Conservation (phyloP, 495 filamentous ascomycete species). For the Daldinia childiae region DNA sequence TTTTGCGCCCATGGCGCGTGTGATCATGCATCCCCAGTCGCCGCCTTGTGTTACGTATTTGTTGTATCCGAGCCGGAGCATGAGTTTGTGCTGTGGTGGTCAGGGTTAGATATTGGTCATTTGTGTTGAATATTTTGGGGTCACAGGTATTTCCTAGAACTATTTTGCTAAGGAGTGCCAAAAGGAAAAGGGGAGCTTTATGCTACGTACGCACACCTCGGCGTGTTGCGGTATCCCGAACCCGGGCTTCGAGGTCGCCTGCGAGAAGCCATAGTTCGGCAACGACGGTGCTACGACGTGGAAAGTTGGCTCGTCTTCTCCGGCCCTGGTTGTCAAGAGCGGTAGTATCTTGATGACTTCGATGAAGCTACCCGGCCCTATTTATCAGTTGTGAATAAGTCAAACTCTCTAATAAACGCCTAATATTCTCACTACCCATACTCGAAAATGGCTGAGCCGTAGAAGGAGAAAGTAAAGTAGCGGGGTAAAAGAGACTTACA, state of each 20-base stretch:
- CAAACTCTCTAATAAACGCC: background rate
- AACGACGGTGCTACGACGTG: constrained; percentile 73
- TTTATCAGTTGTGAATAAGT: background rate
- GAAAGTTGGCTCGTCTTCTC: constrained; percentile 60
- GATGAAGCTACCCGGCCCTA: constrained; percentile 74
- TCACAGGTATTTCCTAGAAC: background rate
- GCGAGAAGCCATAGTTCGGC: constrained; percentile 72
- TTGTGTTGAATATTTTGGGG: background rate
- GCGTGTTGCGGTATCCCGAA: constrained; percentile 69
- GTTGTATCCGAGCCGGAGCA: constrained; percentile 61
- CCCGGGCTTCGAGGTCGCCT: constrained; percentile 56
- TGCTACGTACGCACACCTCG: constrained; percentile 49
- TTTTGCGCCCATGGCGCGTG: constrained; percentile 63
- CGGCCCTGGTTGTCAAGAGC: constrained; percentile 54
- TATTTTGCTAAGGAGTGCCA: background rate
- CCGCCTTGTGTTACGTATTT: constrained; percentile 74
- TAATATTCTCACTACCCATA: too few relatives aligned
- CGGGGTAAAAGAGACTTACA: constrained; percentile 56
- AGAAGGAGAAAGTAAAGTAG: background rate
- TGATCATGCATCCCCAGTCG: constrained; percentile 72
- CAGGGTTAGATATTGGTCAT: background rate
- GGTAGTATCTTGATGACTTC: constrained; percentile 73
- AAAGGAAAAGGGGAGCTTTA: background rate
- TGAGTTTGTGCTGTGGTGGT: constrained; percentile 3
- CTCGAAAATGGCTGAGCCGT: too few relatives aligned